phyloP scores from a whole-genome alignment of 345 rosid genomes.

The Lepidium didymum region DNA sequence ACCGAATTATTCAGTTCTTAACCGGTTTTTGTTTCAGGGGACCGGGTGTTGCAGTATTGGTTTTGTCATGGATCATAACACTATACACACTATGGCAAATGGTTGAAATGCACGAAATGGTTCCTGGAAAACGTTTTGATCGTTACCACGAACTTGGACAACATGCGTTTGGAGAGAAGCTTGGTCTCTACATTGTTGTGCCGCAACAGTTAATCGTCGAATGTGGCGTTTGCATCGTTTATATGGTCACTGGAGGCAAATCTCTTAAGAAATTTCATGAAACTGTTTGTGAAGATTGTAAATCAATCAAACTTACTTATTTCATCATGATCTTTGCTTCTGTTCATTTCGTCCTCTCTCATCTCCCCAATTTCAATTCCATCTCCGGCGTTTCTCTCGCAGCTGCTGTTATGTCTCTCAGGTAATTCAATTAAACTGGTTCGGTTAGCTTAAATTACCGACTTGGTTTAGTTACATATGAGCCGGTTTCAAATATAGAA shows the following conservation, averaged over 20 bases:
- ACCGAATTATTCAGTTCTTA: not conserved
- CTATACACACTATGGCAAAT: constrained; percentile 66
- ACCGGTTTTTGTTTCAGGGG: constrained; percentile 20
- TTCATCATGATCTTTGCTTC: constrained; percentile 81
- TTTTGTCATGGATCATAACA: constrained; percentile 28
- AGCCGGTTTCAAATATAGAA: not conserved
- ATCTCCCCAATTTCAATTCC: constrained; percentile 78
- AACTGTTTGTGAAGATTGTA: constrained; percentile 31
- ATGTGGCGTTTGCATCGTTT: constrained; percentile 64
- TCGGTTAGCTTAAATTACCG: not conserved
- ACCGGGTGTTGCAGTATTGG: constrained; percentile 18
- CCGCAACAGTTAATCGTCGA: constrained; percentile 72
- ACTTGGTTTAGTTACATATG: not conserved
- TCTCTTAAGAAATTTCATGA: constrained; percentile 58
- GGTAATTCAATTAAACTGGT: constrained; percentile 46
- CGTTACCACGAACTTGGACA: constrained; percentile 82
- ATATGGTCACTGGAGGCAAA: constrained; percentile 85
- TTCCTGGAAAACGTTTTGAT: constrained; percentile 62
- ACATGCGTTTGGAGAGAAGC: constrained; percentile 72
- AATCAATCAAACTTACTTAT: constrained; percentile 42
- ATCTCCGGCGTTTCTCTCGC: constrained; percentile 71
- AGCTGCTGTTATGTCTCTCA: constrained; percentile 76
- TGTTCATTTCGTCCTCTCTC: constrained; percentile 71
- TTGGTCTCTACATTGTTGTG: constrained; percentile 69
- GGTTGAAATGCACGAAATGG: constrained; percentile 92